A percentile compares a stretch with the other conserved stretches of the same genome.
phyloP scores from a whole-genome alignment of 1,284 basidiomycete species.

The Melampsora abietis-canadensis region DNA sequence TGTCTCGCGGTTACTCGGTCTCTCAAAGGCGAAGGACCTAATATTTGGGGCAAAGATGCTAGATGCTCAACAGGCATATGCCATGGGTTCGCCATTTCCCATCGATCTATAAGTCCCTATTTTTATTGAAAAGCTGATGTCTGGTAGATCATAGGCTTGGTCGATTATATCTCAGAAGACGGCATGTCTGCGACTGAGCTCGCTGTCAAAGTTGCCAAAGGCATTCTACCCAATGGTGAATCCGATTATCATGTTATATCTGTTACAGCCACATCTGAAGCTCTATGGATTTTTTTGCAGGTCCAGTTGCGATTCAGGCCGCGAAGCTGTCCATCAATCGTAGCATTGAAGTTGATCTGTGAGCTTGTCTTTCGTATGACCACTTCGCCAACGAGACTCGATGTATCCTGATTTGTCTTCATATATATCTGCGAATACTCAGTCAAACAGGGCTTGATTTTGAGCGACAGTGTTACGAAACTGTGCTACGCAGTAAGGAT shows the following conservation, averaged over 20 bases:
- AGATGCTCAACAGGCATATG: constrained; percentile 66
- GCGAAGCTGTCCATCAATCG: constrained; percentile 83
- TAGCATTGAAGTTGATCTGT: constrained; percentile 73
- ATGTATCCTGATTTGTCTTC: constrained; percentile 2
- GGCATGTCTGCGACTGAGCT: constrained; percentile 64
- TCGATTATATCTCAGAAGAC: constrained; percentile 69
- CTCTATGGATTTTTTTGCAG: constrained; percentile 55
- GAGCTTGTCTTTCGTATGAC: constrained; percentile 40
- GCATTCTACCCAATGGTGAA: constrained; percentile 69
- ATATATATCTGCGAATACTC: constrained; percentile 13
- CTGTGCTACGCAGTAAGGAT: constrained; percentile 73
- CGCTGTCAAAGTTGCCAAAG: constrained; percentile 64
- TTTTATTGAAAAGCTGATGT: neutral
- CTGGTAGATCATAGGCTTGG: constrained; percentile 60
- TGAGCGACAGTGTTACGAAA: constrained; percentile 79
- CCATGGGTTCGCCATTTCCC: constrained; percentile 63
- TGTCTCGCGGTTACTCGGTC: constrained; percentile 73
- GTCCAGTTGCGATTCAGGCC: constrained; percentile 79
- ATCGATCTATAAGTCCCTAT: neutral
- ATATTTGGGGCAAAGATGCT: constrained; percentile 73
- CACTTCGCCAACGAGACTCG: neutral
- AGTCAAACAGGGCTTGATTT: constrained; percentile 70
- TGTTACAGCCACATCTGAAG: neutral
- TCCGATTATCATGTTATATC: constrained; percentile 46
- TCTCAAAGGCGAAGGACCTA: constrained; percentile 78